Percentiles rank a stretch among this genome's conserved stretches.
These are phyloP conservation scores for Tardiomyces depauwii DNA, from an alignment of 1,139 yeast genomes.

Conservation along the genomic window DNA sequence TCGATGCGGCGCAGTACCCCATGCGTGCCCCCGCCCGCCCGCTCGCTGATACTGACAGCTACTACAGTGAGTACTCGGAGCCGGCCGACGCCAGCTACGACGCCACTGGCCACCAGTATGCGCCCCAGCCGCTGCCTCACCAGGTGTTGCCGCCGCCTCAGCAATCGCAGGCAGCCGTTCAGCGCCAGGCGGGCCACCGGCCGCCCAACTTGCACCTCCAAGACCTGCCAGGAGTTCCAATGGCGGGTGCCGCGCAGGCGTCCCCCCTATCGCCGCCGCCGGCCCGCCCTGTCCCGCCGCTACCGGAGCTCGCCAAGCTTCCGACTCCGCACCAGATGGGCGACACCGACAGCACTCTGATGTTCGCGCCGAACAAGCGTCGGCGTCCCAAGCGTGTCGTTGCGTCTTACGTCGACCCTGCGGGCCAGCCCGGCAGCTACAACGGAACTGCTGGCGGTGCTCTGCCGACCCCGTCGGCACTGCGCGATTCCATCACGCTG, in stretches of 20 bases:
- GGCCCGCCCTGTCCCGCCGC: constrained; percentile 7
- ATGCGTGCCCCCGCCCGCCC: too few relatives aligned
- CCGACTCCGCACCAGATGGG: constrained; percentile 25
- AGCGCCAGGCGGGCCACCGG: neutral
- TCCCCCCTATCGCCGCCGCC: neutral
- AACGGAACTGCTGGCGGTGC: constrained; percentile 4
- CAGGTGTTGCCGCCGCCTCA: neutral
- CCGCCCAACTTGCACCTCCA: too few relatives aligned
- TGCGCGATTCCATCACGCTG: constrained; percentile 20
- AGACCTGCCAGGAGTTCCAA: too few relatives aligned
- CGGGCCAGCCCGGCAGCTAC: neutral
- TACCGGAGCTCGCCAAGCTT: constrained; percentile 16
- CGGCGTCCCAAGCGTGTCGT: constrained; percentile 9
- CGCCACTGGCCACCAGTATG: too few relatives aligned
- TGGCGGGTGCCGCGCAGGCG: neutral
- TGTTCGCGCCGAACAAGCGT: constrained; percentile 19
- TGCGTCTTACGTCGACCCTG: neutral
- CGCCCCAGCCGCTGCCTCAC: too few relatives aligned
- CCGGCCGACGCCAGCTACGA: too few relatives aligned
- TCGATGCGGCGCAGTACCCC: too few relatives aligned
- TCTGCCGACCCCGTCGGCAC: constrained; percentile 22
- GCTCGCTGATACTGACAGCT: too few relatives aligned
- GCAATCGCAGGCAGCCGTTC: too few relatives aligned
- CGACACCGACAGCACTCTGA: constrained; percentile 18
- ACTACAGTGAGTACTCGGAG: too few relatives aligned